Percentiles rank a stretch among this genome's conserved stretches.
phyloP scores from a whole-genome alignment of 2,329 filamentous ascomycete species.

The Trichoderma atrobrunneum region DNA sequence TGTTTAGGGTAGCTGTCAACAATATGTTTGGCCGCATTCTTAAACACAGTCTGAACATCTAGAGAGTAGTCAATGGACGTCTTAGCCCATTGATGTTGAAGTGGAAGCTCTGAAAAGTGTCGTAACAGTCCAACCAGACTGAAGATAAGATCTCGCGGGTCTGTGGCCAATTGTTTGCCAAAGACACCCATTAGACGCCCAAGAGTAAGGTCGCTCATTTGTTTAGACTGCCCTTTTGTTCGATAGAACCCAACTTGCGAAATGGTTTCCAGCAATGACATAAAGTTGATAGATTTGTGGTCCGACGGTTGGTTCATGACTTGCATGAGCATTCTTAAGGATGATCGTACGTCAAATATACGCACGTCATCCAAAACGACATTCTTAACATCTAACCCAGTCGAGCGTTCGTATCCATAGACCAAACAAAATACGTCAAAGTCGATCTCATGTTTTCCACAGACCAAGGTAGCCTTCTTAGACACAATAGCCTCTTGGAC shows the following conservation, averaged over 20 bases:
- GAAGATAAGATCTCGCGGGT: neutral
- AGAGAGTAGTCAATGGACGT: neutral
- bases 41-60: neutral
- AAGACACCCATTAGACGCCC: neutral
- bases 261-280: neutral
- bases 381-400: neutral
- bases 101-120: neutral
- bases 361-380: neutral
- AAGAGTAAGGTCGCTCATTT: neutral
- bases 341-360: neutral
- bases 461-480: neutral
- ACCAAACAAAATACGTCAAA: neutral
- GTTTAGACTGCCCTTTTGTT: neutral
- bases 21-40: neutral
- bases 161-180: neutral
- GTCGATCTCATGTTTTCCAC: neutral
- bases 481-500: neutral
- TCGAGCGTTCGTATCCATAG: neutral
- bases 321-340: neutral
- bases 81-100: neutral
- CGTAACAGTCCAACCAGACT: neutral
- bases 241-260: neutral
- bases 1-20: neutral
- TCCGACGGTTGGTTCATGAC: accelerated
- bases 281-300: neutral